Base-by-base conservation (phyloP, 2,329 filamentous ascomycete species). In the Amauroascus niger region DNA sequence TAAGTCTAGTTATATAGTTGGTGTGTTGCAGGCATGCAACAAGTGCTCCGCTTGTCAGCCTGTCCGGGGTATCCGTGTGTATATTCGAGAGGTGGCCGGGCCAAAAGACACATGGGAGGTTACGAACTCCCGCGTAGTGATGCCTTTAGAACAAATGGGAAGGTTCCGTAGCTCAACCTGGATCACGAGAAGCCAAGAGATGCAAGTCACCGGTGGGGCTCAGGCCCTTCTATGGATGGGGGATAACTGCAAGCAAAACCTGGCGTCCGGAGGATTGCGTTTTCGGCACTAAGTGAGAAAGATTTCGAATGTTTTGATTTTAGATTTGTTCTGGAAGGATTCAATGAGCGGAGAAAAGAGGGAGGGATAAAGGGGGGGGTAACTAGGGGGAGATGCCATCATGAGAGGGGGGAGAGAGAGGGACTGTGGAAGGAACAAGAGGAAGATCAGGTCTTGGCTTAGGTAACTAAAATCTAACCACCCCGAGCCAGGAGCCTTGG, bases 261-360 rank as follows among this genome's bases (percentile, higher is more conserved):
- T n/a, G n/a, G n/a, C n/a, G n/a, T n/a, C n/a, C n/a, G n/a, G n/a
- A n/a, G n/a, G n/a, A n/a, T n/a, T n/a, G n/a, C n/a, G n/a, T n/a
- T n/a, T n/a, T n/a, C n/a, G n/a, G n/a, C n/a, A n/a, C n/a, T 30
- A 4, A 11, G 14, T 11, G 33, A n/a, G 33, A 11, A 14, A 14
- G 14, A 35, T 4, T 14, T 14, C 14, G 33, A 35, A 35, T 35
- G 33, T 11, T 11, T n/a, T 11, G 16, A 33, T 8, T 8, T 3
- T n/a, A n/a, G n/a, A 5, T 47, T 47, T 47, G 14, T 47, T 47
- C 44, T 47, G 44, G 44, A 47, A 47, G 26, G n/a, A 18, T 47
- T 47, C 18, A 3, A 4, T 33, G 24, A 18, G 26, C 28, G 44
- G 22, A 43, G 40, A 43, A 41, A 13, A n/a, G n/a, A n/a, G n/a